These are phyloP conservation scores for Speleostelium caveatum DNA, from an alignment of 78 protist genomes.

Conservation along the genomic window DNA sequence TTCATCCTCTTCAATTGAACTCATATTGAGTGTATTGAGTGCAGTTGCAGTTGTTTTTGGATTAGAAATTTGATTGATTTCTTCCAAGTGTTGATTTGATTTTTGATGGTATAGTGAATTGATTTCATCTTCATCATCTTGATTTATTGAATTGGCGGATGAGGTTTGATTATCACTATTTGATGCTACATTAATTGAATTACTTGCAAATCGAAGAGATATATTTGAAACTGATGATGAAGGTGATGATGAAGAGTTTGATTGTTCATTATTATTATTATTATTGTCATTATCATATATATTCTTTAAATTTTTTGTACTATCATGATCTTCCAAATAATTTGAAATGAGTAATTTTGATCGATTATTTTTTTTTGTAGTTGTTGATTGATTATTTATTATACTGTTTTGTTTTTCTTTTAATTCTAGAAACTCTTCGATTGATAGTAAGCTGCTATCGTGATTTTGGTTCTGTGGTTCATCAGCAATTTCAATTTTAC, in stretches of 20 bases:
- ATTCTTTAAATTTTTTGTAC: neutral
- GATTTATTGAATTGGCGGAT: too few species aligned
- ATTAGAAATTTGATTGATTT: too few species aligned
- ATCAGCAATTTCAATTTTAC: neutral
- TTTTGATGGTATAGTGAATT: neutral
- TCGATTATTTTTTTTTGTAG: neutral
- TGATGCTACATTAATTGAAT: neutral
- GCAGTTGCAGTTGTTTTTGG: conserved; percentile 41
- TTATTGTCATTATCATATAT: neutral
- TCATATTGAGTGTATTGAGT: conserved; percentile 15
- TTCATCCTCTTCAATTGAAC: conserved; percentile 63
- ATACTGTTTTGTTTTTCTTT: neutral
- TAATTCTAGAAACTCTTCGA: conserved; percentile 8
- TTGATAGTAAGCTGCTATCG: neutral
- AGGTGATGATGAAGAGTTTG: conserved; percentile 12
- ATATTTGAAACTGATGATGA: conserved; percentile 6
- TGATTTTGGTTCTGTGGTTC: neutral
- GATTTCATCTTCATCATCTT: neutral
- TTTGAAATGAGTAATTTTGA: conserved; percentile 24
- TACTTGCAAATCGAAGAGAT: conserved; percentile 32
- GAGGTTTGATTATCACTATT: too few species aligned
- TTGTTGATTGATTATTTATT: neutral
- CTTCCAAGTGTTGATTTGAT: too few species aligned
- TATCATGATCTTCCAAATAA: neutral
- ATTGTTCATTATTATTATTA: neutral